Conservation (phyloP, 495 filamentous ascomycete species). For the Annulohypoxylon stygium region DNA sequence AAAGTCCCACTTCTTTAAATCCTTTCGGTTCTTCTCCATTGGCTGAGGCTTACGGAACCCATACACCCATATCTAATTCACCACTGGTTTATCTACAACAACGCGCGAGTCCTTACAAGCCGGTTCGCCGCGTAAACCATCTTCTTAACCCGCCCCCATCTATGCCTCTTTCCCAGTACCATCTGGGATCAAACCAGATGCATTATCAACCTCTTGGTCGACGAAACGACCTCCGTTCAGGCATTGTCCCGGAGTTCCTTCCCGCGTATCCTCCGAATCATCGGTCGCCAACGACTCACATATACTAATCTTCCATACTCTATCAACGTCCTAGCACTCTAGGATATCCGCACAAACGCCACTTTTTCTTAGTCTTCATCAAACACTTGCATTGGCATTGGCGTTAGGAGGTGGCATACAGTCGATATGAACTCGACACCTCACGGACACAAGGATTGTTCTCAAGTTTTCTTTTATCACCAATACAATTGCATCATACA, state of each 20-base stretch:
- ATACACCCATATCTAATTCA: conserved; percentile 68
- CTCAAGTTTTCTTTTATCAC: conserved; percentile 30
- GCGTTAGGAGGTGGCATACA: conserved; percentile 49
- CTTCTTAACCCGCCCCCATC: conserved; percentile 90
- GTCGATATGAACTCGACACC: conserved; percentile 48
- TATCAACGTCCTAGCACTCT: conserved; percentile 16
- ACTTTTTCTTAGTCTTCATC: conserved; percentile 32
- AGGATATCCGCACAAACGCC: conserved; percentile 23
- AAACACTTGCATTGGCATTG: conserved; percentile 48
- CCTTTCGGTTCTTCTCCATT: conserved; percentile 64
- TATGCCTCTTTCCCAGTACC: conserved; percentile 79
- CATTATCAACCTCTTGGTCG: conserved; percentile 94
- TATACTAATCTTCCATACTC: conserved; percentile 33
- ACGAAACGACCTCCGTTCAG: conserved; percentile 80
- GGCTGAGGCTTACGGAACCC: conserved; percentile 64
- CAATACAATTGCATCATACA: conserved; percentile 41
- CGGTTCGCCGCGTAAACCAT: conserved; percentile 88
- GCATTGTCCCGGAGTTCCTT: conserved; percentile 80
- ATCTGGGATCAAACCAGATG: conserved; percentile 82
- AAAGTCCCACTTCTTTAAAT: conserved; percentile 51
- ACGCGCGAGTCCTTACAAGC: conserved; percentile 87
- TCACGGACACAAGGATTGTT: conserved; percentile 42
- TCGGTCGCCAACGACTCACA: conserved; percentile 38
- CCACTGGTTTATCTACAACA: conserved; percentile 72
- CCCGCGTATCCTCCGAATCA: conserved; percentile 41